These are phyloP conservation scores for Pythium volutum DNA, from an alignment of 352 stramenopile species.

Conservation along the genomic window DNA sequence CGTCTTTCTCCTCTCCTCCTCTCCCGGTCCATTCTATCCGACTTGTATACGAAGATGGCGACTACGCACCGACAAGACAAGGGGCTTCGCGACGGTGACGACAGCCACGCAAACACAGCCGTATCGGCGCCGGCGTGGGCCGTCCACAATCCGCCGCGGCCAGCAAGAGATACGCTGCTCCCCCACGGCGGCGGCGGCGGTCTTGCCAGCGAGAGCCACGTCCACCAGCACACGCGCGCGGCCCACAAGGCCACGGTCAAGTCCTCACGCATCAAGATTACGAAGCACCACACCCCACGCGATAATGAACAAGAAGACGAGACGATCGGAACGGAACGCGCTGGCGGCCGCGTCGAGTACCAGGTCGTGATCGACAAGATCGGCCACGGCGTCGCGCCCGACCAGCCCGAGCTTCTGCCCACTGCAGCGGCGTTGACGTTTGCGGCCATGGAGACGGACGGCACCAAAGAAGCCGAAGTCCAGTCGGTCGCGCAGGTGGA, in stretches of 20 bases:
- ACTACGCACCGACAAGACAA: neutral
- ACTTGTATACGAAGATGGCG: neutral
- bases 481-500: neutral
- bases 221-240: neutral
- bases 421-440: neutral
- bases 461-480: neutral
- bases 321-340: neutral
- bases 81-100: no score
- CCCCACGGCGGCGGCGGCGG: neutral
- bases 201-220: neutral
- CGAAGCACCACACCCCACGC: neutral
- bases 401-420: constrained; percentile 14
- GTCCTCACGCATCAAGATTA: neutral
- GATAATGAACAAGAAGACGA: neutral
- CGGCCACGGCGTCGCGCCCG: constrained; percentile 22
- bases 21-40: no score
- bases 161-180: neutral
- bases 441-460: neutral
- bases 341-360: neutral
- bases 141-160: constrained; percentile 1
- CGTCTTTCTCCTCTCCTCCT: neutral
- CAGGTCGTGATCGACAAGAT: constrained; percentile 24
- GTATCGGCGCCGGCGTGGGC: neutral
- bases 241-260: neutral
- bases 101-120: neutral